Conservation (phyloP, 139 green algal genomes). For the Chlorella ohadii region DNA sequence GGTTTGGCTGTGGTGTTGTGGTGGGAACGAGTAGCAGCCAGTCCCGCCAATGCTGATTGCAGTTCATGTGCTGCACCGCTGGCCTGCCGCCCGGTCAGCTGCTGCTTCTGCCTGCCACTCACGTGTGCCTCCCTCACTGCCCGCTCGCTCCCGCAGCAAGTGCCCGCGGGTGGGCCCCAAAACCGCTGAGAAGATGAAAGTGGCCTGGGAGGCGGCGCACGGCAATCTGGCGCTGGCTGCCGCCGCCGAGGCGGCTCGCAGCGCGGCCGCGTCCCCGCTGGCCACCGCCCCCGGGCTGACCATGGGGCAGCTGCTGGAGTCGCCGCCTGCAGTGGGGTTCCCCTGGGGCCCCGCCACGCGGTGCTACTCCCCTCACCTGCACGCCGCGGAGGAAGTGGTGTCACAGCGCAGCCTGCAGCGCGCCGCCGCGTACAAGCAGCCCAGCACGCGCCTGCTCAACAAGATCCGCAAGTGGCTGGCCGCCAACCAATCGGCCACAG, state of each 20-base stretch:
- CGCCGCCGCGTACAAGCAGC: background rate
- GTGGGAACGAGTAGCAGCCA: no score
- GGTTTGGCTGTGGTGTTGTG: no score
- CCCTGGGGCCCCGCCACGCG: constrained; percentile 20
- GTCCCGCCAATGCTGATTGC: no score
- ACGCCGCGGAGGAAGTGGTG: constrained; percentile 28
- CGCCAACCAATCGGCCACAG: constrained; percentile 24
- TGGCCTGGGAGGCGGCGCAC: constrained; percentile 39
- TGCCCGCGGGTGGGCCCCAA: constrained; percentile 46
- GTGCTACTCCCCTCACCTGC: constrained; percentile 43
- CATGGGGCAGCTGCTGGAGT: constrained; percentile 13
- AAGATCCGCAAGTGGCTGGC: constrained; percentile 36
- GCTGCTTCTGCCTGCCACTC: background rate
- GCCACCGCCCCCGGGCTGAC: background rate
- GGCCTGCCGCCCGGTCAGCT: no score
- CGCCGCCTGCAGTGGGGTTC: background rate
- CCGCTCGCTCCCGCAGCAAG: background rate
- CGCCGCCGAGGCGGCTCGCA: background rate
- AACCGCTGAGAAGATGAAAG: constrained; percentile 59
- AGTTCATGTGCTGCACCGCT: no score
- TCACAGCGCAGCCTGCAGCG: constrained; percentile 5
- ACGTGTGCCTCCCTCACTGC: background rate
- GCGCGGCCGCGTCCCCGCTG: background rate
- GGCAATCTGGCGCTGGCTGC: background rate
- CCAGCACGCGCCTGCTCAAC: background rate